Percentiles rank a stretch among this genome's conserved stretches.
Conservation (phyloP, 352 stramenopile genomes). For the Globisporangium cederbergense region DNA sequence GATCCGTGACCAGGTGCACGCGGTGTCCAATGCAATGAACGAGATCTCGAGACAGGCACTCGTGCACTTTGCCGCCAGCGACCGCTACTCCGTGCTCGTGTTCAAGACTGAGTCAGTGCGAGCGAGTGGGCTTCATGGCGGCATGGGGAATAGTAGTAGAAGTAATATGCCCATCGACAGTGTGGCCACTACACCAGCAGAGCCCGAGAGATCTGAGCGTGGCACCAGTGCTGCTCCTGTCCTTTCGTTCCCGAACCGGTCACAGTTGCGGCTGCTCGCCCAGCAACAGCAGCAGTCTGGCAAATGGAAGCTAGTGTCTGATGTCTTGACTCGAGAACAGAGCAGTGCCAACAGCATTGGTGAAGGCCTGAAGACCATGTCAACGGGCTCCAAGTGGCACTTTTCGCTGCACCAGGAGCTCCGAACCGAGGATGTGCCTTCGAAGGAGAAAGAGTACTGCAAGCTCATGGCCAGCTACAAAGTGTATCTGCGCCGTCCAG, state of each 20-base stretch:
- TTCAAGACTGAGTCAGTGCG: constrained; percentile 37
- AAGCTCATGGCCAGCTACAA: constrained; percentile 61
- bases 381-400: constrained; percentile 29
- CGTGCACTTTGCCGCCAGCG: constrained; percentile 34
- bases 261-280: background rate
- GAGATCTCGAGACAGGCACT: constrained; percentile 21
- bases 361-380: background rate
- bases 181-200: too few species aligned
- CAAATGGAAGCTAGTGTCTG: background rate
- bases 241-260: background rate
- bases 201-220: background rate
- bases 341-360: background rate
- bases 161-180: background rate
- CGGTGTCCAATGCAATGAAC: constrained; percentile 3
- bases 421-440: constrained; percentile 34
- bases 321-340: background rate
- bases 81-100: constrained; percentile 43
- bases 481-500: constrained; percentile 28
- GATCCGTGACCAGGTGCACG: constrained; percentile 32
- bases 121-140: background rate
- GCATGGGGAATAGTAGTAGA: background rate
- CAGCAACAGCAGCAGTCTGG: constrained; percentile 4
- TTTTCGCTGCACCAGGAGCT: constrained; percentile 34
- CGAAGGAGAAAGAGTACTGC: constrained; percentile 43
- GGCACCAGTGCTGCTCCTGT: too few species aligned